Percentiles rank a stretch among this genome's conserved stretches.
phyloP scores from a whole-genome alignment of 169 alveolate genomes.

The Eimeria falciformis region DNA sequence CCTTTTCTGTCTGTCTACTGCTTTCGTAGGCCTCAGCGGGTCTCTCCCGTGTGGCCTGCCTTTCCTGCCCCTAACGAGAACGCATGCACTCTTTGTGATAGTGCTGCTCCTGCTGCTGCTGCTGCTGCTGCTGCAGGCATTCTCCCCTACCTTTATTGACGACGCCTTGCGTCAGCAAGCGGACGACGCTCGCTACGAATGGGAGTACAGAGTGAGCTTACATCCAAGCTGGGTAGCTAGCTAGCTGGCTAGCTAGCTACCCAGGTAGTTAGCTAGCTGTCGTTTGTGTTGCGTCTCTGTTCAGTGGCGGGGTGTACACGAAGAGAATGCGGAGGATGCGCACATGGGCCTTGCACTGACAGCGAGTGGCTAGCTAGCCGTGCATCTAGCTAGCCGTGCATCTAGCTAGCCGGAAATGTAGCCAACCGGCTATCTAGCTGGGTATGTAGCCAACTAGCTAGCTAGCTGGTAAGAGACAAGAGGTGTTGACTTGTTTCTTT shows the following conservation, averaged over 20 bases:
- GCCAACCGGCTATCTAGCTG: background rate
- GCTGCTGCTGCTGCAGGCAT: background rate
- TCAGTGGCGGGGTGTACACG: conserved; percentile 33
- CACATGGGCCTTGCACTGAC: background rate
- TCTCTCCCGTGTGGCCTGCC: too few species aligned
- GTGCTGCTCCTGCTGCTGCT: background rate
- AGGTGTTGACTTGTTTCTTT: too few species aligned
- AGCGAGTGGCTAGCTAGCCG: background rate
- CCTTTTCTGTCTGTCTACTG: background rate
- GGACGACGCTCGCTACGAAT: conserved; percentile 21
- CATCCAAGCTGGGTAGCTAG: background rate
- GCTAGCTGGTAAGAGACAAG: background rate
- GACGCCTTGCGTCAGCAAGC: conserved; percentile 20
- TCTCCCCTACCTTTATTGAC: conserved; percentile 8
- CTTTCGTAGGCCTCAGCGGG: too few species aligned
- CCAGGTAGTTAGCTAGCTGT: background rate
- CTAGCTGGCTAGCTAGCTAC: background rate
- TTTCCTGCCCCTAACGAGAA: too few species aligned
- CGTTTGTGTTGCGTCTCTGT: background rate
- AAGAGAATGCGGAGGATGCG: background rate
- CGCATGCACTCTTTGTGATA: too few species aligned
- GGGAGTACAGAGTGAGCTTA: conserved; percentile 34
- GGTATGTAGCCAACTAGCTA: background rate
- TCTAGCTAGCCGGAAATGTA: background rate
- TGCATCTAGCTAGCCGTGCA: background rate